These are phyloP conservation scores for Boletus sensibilis DNA, from an alignment of 768 basidiomycete genomes.

Conservation along the genomic window DNA sequence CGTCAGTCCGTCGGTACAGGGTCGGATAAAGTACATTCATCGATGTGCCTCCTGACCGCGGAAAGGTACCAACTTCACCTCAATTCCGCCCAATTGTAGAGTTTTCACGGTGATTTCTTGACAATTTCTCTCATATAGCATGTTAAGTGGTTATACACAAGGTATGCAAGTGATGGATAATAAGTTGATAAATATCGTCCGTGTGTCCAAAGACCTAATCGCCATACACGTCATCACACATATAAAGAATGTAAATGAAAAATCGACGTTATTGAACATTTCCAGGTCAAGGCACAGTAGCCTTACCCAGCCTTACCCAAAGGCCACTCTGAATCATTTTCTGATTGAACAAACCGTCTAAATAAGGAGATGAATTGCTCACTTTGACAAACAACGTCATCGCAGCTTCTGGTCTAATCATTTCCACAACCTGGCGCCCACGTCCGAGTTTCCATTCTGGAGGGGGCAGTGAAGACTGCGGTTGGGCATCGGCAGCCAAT, in stretches of 20 bases:
- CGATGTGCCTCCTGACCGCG: background rate
- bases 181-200: slow-evolving; percentile 16
- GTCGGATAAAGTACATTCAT: slow-evolving; percentile 9
- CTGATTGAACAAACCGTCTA: slow-evolving; percentile 1
- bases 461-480: slow-evolving; percentile 60
- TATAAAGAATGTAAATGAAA: background rate
- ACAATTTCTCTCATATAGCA: background rate
- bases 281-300: slow-evolving; percentile 11
- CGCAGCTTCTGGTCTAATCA: slow-evolving; percentile 60
- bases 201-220: background rate
- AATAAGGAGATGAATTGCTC: slow-evolving; percentile 20
- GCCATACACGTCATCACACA: background rate
- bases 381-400: slow-evolving; percentile 70
- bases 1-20: slow-evolving; percentile 9
- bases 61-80: background rate
- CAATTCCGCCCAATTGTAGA: background rate
- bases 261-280: background rate
- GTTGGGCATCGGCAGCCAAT: slow-evolving; percentile 61
- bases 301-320: slow-evolving; percentile 51
- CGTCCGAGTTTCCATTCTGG: slow-evolving; percentile 46
- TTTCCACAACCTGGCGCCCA: slow-evolving; percentile 54
- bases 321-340: slow-evolving; percentile 47
- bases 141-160: slow-evolving; percentile 10
- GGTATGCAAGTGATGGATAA: slow-evolving; percentile 8
- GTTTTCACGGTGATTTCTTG: background rate